phyloP scores from a whole-genome alignment of 164 flowering plant genomes.

The Aristolochia fimbriata region DNA sequence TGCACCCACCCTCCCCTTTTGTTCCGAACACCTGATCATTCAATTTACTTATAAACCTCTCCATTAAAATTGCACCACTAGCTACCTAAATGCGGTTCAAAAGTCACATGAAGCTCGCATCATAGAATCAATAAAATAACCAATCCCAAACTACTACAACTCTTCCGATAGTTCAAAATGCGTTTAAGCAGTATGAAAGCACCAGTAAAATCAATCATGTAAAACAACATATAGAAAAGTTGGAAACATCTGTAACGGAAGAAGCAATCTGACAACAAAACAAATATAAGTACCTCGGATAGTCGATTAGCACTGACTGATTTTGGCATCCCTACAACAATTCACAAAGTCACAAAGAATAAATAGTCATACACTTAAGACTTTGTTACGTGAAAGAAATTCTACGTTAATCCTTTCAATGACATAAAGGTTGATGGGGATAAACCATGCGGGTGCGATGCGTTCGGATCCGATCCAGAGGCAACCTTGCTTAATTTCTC shows the following conservation, averaged over 20 bases:
- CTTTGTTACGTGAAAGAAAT: not conserved
- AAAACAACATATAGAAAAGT: not conserved
- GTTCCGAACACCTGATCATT: no score
- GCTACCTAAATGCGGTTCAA: no score
- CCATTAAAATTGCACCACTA: no score
- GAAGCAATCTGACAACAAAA: no score
- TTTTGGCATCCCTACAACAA: conserved; percentile 31
- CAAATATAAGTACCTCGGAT: conserved; percentile 42
- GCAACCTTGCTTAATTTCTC: conserved; percentile 58
- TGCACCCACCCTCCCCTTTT: no score
- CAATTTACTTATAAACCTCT: no score
- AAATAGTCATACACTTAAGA: no score
- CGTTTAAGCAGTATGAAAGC: no score
- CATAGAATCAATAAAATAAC: no score
- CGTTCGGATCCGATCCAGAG: conserved; percentile 61
- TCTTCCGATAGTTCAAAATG: not conserved
- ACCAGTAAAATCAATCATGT: not conserved
- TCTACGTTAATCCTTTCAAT: not conserved
- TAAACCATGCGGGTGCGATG: conserved; percentile 32
- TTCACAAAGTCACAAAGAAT: no score
- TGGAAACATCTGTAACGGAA: not conserved
- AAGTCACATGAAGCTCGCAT: no score
- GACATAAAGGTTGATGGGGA: not conserved
- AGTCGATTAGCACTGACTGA: conserved; percentile 56
- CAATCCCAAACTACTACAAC: not conserved